Conservation (phyloP, 805 yeast species). For the Candida nitratophila region DNA sequence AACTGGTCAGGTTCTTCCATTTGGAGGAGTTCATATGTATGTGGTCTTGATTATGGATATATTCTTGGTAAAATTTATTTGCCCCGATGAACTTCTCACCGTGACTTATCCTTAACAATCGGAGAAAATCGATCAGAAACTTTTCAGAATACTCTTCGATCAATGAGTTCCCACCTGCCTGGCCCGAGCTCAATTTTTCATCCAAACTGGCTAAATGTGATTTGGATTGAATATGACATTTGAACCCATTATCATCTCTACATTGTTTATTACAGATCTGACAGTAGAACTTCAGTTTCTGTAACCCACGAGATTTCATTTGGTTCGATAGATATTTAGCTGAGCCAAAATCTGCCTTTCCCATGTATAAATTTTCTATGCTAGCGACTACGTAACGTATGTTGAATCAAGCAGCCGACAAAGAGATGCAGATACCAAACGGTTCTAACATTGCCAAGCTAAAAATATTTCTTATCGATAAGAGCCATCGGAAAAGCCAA, state of each 20-base stretch:
- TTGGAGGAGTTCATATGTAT: slow-evolving; percentile 86
- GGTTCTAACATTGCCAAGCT: too few species aligned
- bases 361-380: slow-evolving; percentile 29
- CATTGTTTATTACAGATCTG: slow-evolving; percentile 91
- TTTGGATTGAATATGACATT: slow-evolving; percentile 80
- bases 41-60: slow-evolving; percentile 75
- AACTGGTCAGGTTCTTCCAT: slow-evolving; percentile 65
- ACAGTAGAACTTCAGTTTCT: slow-evolving; percentile 81
- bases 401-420: too few species aligned
- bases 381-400: too few species aligned
- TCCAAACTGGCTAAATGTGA: slow-evolving; percentile 59
- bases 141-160: slow-evolving; percentile 52
- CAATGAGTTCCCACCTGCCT: slow-evolving; percentile 18
- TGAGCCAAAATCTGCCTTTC: slow-evolving; percentile 53
- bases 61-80: slow-evolving; percentile 85
- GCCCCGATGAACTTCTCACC: slow-evolving; percentile 78
- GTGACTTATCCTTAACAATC: slow-evolving; percentile 56
- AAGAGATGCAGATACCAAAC: too few species aligned
- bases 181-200: slow-evolving; percentile 35
- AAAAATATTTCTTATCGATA: too few species aligned
- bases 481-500: too few species aligned
- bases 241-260: slow-evolving; percentile 92
- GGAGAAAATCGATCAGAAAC: slow-evolving; percentile 60
- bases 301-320: slow-evolving; percentile 78
- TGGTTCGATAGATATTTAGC: slow-evolving; percentile 70